Evolutionary conservation across 2,329 filamentous ascomycete species (phyloP).

Genomic region (Cladosporium colombiae): DNA sequence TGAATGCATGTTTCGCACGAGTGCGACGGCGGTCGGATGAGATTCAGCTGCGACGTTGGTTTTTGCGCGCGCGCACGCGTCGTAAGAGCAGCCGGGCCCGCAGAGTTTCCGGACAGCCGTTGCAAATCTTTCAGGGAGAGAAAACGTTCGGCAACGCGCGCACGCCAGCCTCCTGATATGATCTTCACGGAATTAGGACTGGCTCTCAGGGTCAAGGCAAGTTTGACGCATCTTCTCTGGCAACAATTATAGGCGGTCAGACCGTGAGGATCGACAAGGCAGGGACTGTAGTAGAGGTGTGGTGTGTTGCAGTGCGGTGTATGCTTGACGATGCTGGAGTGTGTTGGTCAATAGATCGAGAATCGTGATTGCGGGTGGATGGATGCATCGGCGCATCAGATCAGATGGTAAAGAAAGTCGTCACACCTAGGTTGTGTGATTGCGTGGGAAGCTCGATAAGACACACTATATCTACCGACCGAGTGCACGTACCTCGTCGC

Average conservation of each 20-base stretch:
- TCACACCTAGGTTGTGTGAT: not conserved
- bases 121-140: slow-evolving; percentile 5
- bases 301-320: not conserved
- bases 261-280: not conserved
- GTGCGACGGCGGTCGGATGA: not conserved
- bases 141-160: not conserved
- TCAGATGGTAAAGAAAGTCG: not conserved
- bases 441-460: not conserved
- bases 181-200: slow-evolving; percentile 8
- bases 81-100: not conserved
- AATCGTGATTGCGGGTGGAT: not conserved
- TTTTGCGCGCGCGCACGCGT: not conserved
- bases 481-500: not conserved
- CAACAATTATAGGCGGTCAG: slow-evolving; percentile 8
- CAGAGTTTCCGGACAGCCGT: not conserved
- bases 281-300: not conserved
- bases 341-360: not conserved
- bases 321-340: not conserved
- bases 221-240: not conserved
- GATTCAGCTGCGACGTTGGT: not conserved
- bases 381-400: not conserved
- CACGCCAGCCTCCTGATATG: slow-evolving; percentile 10
- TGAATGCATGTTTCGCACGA: not conserved
- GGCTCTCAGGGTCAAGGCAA: not conserved
- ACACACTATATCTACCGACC: not conserved